phyloP scores from a whole-genome alignment of 805 yeast genomes.

The Debaryomyces tyrocola region DNA sequence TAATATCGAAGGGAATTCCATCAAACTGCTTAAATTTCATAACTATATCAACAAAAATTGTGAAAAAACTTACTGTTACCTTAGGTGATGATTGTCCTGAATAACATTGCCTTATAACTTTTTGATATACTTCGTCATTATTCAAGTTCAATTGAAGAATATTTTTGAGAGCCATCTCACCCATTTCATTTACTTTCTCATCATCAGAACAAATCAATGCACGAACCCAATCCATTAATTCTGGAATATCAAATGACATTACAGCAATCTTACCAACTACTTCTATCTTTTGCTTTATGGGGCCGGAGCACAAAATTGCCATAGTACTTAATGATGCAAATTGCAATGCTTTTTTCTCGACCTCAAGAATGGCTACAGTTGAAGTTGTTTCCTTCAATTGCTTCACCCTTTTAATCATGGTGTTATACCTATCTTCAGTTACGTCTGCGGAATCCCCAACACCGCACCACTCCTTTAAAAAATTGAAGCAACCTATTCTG shows the following conservation, averaged over 20 bases:
- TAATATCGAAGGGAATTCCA: constrained; percentile 58
- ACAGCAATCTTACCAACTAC: constrained; percentile 50
- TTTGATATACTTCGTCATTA: constrained; percentile 50
- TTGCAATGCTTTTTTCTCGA: constrained; percentile 71
- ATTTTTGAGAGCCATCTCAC: constrained; percentile 68
- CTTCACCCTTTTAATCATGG: constrained; percentile 49
- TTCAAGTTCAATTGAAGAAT: constrained; percentile 61
- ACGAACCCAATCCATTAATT: constrained; percentile 78
- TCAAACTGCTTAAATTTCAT: constrained; percentile 49
- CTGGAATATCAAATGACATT: constrained; percentile 69
- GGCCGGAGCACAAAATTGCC: constrained; percentile 80
- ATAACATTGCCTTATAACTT: constrained; percentile 73
- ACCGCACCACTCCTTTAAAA: constrained; percentile 93
- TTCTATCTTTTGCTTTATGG: constrained; percentile 50
- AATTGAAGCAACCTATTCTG: constrained; percentile 76
- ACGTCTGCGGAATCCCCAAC: constrained; percentile 65
- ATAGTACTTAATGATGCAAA: constrained; percentile 75
- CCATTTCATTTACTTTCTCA: constrained; percentile 59
- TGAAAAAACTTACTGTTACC: constrained; percentile 68
- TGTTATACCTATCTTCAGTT: constrained; percentile 64
- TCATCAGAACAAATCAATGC: constrained; percentile 61
- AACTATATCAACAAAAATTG: constrained; percentile 66
- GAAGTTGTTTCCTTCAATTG: constrained; percentile 44
- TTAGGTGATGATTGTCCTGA: constrained; percentile 48
- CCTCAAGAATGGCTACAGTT: constrained; percentile 73